Percentiles rank a stretch among this genome's conserved stretches.
phyloP scores from a whole-genome alignment of 306 rosid genomes.

The Medicago lupulina region DNA sequence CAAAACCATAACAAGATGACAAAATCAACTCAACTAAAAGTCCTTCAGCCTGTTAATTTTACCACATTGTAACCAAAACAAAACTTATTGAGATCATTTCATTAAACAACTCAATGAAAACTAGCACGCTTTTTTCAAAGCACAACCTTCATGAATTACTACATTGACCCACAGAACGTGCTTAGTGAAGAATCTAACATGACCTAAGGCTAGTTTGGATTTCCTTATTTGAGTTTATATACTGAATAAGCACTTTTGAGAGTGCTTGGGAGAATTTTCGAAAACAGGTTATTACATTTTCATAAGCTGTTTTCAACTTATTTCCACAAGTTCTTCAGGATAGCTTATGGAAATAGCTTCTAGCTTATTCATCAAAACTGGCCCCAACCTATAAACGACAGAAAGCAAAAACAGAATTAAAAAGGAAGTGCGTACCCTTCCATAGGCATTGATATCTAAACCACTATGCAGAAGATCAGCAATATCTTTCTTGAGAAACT shows the following conservation, averaged over 20 bases:
- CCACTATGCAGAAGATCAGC: conserved; percentile 85
- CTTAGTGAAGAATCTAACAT: background rate
- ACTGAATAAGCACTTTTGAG: no score
- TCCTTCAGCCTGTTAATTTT: conserved; percentile 81
- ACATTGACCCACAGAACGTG: no score
- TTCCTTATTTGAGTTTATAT: no score
- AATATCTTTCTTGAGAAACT: conserved; percentile 84
- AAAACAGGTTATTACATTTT: no score
- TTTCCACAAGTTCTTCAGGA: no score
- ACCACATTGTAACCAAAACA: conserved; percentile 43
- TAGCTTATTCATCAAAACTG: no score
- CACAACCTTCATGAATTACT: no score
- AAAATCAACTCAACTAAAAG: conserved; percentile 72
- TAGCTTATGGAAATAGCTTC: no score
- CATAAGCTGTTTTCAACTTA: no score
- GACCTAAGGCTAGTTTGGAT: background rate
- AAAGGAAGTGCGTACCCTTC: conserved; percentile 75
- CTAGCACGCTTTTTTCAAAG: conserved; percentile 10
- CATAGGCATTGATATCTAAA: conserved; percentile 80
- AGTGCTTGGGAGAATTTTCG: no score
- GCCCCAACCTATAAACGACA: no score
- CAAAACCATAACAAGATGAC: conserved; percentile 83
- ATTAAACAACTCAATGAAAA: background rate
- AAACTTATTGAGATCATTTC: conserved; percentile 16
- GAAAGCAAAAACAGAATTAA: no score